These are phyloP conservation scores for Umbilicaria muhlenbergii DNA, from an alignment of 495 filamentous ascomycete genomes.

Conservation along the genomic window DNA sequence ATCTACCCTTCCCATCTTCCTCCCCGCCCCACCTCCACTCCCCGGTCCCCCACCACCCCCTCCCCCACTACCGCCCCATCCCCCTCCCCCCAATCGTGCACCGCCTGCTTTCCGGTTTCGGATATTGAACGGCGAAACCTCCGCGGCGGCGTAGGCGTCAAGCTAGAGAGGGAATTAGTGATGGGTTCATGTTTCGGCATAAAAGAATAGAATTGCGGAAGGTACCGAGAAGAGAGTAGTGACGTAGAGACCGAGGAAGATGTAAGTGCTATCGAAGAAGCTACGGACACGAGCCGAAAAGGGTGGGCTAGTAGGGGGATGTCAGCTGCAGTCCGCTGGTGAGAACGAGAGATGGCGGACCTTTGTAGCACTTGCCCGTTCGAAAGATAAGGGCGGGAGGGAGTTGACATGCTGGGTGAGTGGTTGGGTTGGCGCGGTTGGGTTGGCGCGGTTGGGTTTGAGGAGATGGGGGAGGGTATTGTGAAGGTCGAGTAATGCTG, in stretches of 20 bases:
- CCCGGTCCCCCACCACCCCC: constrained; percentile 3
- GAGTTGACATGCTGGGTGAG: constrained; percentile 7
- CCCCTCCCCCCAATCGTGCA: constrained; percentile 7
- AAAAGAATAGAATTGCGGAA: background rate
- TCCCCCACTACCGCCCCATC: constrained; percentile 9
- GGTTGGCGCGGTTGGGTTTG: no score
- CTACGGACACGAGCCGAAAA: constrained; percentile 12
- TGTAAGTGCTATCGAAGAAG: constrained; percentile 9
- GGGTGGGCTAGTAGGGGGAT: constrained; percentile 10
- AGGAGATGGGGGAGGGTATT: background rate
- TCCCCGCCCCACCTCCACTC: constrained; percentile 10
- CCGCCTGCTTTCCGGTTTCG: constrained; percentile 3
- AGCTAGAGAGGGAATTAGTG: constrained; percentile 4
- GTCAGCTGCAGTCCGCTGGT: background rate
- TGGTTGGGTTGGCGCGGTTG: no score
- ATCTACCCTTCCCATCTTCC: constrained; percentile 16
- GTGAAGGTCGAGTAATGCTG: background rate
- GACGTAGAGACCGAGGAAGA: constrained; percentile 15
- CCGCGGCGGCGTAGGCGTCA: constrained; percentile 16
- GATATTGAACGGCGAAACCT: constrained; percentile 10
- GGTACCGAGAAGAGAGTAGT: constrained; percentile 16
- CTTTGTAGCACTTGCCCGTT: constrained; percentile 14
- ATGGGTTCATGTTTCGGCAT: no score
- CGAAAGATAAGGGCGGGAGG: constrained; percentile 12
- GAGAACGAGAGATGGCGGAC: background rate